These are phyloP conservation scores for Calonectria henricotiae DNA, from an alignment of 2,329 filamentous ascomycete species.

Conservation along the genomic window DNA sequence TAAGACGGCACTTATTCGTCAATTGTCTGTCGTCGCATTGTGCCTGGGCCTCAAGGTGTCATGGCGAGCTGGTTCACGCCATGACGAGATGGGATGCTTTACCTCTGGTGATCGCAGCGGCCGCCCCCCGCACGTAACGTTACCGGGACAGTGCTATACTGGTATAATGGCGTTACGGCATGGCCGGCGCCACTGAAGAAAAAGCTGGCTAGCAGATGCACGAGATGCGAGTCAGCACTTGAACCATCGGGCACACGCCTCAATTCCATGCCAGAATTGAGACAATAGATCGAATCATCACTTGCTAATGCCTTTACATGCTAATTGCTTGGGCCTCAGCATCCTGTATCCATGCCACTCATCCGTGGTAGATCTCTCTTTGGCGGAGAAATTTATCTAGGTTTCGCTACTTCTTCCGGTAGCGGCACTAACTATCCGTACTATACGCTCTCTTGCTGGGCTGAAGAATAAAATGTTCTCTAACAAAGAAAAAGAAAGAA, in stretches of 20 bases:
- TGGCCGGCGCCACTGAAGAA: not conserved
- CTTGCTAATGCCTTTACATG: not conserved
- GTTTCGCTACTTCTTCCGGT: not conserved
- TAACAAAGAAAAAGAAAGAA: no score
- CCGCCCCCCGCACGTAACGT: slow-evolving; percentile 7
- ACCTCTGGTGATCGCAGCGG: slow-evolving; percentile 1
- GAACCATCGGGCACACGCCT: not conserved
- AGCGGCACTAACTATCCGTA: not conserved
- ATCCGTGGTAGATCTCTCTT: not conserved
- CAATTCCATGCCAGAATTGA: slow-evolving; percentile 10
- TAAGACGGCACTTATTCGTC: slow-evolving; percentile 22
- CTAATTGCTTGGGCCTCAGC: not conserved
- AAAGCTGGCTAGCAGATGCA: not conserved
- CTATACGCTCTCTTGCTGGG: not conserved
- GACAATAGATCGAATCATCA: slow-evolving; percentile 4
- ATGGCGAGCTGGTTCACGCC: not conserved
- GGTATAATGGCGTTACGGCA: not conserved
- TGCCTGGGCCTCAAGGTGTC: not conserved
- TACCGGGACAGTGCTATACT: not conserved
- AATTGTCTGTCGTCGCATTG: not conserved
- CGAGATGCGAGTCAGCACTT: slow-evolving; percentile 16
- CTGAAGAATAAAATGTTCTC: not conserved
- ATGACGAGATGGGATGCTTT: not conserved
- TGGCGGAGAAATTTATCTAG: slow-evolving; percentile 6
- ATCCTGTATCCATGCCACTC: not conserved